Evolutionary conservation across 2,329 filamentous ascomycete genomes (phyloP).

Genomic region (Aspergillus tubingensis): DNA sequence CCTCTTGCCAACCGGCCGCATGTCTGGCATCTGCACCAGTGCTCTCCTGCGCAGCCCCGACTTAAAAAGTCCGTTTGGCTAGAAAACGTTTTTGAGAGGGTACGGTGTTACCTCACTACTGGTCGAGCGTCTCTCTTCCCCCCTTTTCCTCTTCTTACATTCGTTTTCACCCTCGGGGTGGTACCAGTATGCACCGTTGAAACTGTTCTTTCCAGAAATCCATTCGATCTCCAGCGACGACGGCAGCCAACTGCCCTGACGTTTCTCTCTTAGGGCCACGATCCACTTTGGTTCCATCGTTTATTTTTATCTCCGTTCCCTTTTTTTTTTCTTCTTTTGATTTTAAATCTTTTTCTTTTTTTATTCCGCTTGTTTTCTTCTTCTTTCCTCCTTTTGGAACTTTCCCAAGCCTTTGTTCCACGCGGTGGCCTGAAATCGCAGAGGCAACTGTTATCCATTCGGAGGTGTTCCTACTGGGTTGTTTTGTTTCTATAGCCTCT

Average conservation of each 20-base stretch:
- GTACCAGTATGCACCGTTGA: slow-evolving; percentile 28
- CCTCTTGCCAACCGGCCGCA: slow-evolving; percentile 25
- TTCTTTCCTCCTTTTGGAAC: slow-evolving; percentile 5
- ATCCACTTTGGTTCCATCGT: slow-evolving; percentile 18
- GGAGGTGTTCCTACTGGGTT: slow-evolving; percentile 8
- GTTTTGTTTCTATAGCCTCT: slow-evolving; percentile 11
- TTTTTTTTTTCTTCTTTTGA: slow-evolving; percentile 12
- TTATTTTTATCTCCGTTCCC: slow-evolving; percentile 13
- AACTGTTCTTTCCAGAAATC: slow-evolving; percentile 23
- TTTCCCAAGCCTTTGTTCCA: slow-evolving; percentile 3
- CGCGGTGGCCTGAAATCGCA: slow-evolving; percentile 17
- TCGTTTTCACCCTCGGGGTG: slow-evolving; percentile 18
- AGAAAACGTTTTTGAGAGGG: slow-evolving; percentile 21
- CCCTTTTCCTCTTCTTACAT: slow-evolving; percentile 18
- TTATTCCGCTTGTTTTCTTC: neutral
- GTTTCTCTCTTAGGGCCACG: slow-evolving; percentile 16
- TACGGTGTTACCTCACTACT: slow-evolving; percentile 25
- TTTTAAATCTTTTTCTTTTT: slow-evolving; percentile 7
- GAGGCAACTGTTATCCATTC: slow-evolving; percentile 16
- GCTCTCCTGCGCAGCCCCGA: slow-evolving; percentile 26
- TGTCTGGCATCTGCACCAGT: slow-evolving; percentile 19
- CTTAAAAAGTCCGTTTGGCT: slow-evolving; percentile 27
- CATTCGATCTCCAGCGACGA: slow-evolving; percentile 24
- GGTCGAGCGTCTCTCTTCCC: slow-evolving; percentile 20
- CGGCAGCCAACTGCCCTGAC: slow-evolving; percentile 18